Evolutionary conservation across 768 basidiomycete genomes (phyloP).

Genomic region (Paxillus ammoniavirescens): DNA sequence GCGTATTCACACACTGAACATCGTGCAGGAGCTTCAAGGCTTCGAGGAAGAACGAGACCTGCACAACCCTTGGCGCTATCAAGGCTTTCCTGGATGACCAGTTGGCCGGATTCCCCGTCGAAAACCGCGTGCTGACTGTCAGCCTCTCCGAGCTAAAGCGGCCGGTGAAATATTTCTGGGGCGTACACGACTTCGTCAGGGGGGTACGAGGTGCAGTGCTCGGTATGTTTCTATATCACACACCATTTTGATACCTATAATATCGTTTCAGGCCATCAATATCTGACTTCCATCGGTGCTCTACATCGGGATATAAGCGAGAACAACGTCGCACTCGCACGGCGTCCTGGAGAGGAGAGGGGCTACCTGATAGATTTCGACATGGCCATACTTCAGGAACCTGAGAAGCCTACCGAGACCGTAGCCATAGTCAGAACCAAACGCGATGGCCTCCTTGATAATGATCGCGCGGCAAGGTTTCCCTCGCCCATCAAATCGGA

Average conservation of each 20-base stretch:
- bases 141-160: conserved; percentile 6
- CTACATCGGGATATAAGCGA: conserved; percentile 34
- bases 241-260: neutral
- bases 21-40: neutral
- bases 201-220: conserved; percentile 11
- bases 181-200: conserved; percentile 17
- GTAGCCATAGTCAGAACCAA: too few species aligned
- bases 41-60: neutral
- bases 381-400: conserved; percentile 5
- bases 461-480: too few species aligned
- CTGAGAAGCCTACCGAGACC: neutral
- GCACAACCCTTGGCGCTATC: conserved; percentile 2
- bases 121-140: conserved; percentile 4
- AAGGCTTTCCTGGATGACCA: conserved; percentile 4
- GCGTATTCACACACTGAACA: neutral
- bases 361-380: conserved; percentile 35
- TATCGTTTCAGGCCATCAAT: conserved; percentile 1
- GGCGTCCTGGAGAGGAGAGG: conserved; percentile 2
- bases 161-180: conserved; percentile 14
- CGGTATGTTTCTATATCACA: neutral
- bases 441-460: too few species aligned
- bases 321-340: conserved; percentile 33
- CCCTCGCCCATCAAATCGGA: too few species aligned
- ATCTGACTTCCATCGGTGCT: conserved; percentile 16
- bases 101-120: neutral